phyloP scores from a whole-genome alignment of 1,284 basidiomycete genomes.

The Ustilago nuda region DNA sequence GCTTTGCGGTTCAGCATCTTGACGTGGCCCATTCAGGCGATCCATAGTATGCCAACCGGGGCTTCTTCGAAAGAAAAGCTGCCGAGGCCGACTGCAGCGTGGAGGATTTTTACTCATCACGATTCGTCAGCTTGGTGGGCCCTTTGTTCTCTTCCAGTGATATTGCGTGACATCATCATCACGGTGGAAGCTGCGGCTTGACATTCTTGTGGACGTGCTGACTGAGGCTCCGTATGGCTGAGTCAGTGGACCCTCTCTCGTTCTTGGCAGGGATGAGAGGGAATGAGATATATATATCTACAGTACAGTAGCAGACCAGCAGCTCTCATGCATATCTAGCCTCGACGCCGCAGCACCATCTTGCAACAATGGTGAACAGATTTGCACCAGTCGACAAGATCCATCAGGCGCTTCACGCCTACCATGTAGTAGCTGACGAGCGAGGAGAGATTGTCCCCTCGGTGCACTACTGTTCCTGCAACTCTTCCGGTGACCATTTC shows the following conservation, averaged over 20 bases:
- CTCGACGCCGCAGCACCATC: not conserved
- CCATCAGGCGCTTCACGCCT: slow-evolving; percentile 51
- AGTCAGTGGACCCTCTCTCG: not conserved
- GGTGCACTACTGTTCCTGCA: slow-evolving; percentile 51
- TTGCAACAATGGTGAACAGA: slow-evolving; percentile 23
- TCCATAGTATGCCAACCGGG: not conserved
- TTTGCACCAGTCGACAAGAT: slow-evolving; percentile 43
- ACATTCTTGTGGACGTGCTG: not conserved
- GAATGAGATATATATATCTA: not conserved
- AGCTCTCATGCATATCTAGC: not conserved
- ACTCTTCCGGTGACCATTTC: slow-evolving; percentile 17
- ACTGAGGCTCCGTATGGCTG: slow-evolving; percentile 2
- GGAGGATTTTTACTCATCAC: slow-evolving; percentile 9
- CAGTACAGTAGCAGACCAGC: not conserved
- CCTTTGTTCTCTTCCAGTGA: not conserved
- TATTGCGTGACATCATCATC: not conserved
- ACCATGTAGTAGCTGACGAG: slow-evolving; percentile 47
- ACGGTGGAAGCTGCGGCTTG: not conserved
- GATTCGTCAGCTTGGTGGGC: slow-evolving; percentile 1
- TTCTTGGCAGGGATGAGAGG: not conserved
- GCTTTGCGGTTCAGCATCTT: too few species aligned
- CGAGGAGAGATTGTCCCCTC: slow-evolving; percentile 40
- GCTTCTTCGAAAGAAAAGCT: not conserved
- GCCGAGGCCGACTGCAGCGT: not conserved
- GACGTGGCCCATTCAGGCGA: too few species aligned